These are phyloP conservation scores for Hemileia vastatrix DNA, from an alignment of 1,284 basidiomycete species.

Conservation along the genomic window DNA sequence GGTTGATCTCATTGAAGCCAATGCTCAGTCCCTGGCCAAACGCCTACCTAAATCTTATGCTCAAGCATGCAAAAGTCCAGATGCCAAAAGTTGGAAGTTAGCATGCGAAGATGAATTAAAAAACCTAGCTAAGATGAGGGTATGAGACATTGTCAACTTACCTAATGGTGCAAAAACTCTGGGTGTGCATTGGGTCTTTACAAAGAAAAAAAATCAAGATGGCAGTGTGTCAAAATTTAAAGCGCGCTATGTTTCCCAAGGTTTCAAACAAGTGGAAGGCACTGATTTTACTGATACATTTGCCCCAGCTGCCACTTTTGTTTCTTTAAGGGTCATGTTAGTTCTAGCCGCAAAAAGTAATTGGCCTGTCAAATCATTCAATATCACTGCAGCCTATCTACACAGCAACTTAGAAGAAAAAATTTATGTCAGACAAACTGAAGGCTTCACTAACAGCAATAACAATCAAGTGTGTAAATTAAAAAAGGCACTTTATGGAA, in stretches of 20 bases:
- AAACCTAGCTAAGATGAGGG: too few relatives aligned
- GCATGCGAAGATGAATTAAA: too few relatives aligned
- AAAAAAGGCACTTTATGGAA: conserved; percentile 7
- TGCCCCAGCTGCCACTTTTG: not conserved
- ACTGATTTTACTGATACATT: conserved; percentile 1
- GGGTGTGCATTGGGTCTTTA: conserved; percentile 4
- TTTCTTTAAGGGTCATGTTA: not conserved
- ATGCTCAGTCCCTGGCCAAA: too few relatives aligned
- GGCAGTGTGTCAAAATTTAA: not conserved
- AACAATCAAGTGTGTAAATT: not conserved
- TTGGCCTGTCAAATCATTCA: not conserved
- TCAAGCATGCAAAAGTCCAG: too few relatives aligned
- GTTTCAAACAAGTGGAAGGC: not conserved
- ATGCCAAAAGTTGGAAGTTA: too few relatives aligned
- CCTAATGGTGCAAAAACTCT: too few relatives aligned
- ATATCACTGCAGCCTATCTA: conserved; percentile 1
- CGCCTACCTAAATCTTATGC: too few relatives aligned
- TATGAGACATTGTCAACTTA: too few relatives aligned
- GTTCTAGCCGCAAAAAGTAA: not conserved
- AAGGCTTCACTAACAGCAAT: not conserved
- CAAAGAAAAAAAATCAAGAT: not conserved
- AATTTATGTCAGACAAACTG: not conserved
- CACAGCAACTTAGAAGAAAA: not conserved
- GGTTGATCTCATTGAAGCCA: too few relatives aligned
- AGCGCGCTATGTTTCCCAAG: not conserved